Base-by-base conservation (phyloP, 805 yeast genomes). In the Grigorovia humatica region DNA sequence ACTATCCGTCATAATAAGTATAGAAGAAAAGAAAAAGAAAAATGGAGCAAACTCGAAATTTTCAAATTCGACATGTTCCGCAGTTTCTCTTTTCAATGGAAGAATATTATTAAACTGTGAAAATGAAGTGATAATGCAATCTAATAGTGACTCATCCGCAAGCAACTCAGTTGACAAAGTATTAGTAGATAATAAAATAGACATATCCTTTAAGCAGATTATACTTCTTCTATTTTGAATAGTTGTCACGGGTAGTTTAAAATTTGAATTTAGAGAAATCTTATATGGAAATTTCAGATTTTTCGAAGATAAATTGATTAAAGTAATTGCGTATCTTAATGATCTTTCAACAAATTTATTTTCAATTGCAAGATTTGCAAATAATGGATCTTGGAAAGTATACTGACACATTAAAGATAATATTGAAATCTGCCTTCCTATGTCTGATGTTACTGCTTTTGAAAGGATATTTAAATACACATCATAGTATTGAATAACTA, bases 41-140 rank as follows among this genome's bases (percentile, higher is more conserved):
- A 56, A 66, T 5, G 67, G 59, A 18, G 71, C 65, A 74, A 90
- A 93, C 49, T 87, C 91, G 35, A 86, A 87, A 46, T 82, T 82
- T 63, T 91, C 99, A 64, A 85, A 93, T 63, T 90, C 96, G 9
- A 91, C 89, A 65, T 91, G 99, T 53, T 80, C 83, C 6, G 77
- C 73, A 4, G 81, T 79, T 61, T 88, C 96, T 53, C 98, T 74
- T 54, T 74, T 77, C 59, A 88, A 70, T 0, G 85, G 82, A 1
- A 93, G 86, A 46, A 81, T 75, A 2, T 52, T 59, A 48, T 57
- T 62, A 47, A 66, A 66, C 35, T 60, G 62, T 4, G 62, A 51
- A 46, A 64, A 60, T 9, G 65, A 62, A 8, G 59, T 60, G 1
- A 62, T 42, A 43, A 66, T 57, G 9, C 62, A 55, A 1, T 53